phyloP scores from a whole-genome alignment of 176 grass and related monocot species.

The Typha latifolia region DNA sequence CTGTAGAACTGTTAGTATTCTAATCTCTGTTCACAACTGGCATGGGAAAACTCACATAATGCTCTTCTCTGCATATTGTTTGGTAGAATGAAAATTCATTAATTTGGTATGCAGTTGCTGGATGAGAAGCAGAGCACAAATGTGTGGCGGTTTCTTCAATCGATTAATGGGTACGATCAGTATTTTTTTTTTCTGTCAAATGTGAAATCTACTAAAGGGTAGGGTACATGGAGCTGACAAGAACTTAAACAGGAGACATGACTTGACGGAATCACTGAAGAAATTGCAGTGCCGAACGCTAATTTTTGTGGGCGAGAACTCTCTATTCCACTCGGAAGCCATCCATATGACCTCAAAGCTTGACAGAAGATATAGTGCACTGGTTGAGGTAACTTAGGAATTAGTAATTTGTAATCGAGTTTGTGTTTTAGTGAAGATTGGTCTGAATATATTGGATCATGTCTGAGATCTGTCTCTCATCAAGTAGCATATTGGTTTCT shows the following conservation, averaged over 20 bases:
- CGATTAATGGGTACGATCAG: constrained; percentile 36
- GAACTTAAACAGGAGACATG: constrained; percentile 44
- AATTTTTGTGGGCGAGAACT: constrained; percentile 86
- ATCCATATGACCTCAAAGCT: constrained; percentile 83
- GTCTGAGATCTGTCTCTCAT: too few species aligned
- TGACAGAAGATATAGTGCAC: constrained; percentile 57
- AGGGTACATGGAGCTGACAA: not conserved
- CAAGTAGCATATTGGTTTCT: too few species aligned
- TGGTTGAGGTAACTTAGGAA: constrained; percentile 60
- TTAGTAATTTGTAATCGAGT: not conserved
- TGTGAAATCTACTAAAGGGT: not conserved
- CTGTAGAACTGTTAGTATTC: constrained; percentile 83
- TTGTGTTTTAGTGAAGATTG: not conserved
- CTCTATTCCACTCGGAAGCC: constrained; percentile 63
- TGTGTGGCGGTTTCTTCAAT: constrained; percentile 83
- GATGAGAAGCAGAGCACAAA: constrained; percentile 69
- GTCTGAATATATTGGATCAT: not conserved
- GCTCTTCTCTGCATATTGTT: not conserved
- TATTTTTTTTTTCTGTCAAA: not conserved
- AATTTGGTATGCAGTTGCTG: constrained; percentile 51
- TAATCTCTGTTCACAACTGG: not conserved
- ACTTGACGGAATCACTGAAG: constrained; percentile 66
- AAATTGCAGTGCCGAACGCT: constrained; percentile 78
- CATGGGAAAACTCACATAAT: not conserved
- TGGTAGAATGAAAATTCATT: not conserved